Base-by-base conservation (phyloP, 257 asterid species). In the Mentha longifolia region DNA sequence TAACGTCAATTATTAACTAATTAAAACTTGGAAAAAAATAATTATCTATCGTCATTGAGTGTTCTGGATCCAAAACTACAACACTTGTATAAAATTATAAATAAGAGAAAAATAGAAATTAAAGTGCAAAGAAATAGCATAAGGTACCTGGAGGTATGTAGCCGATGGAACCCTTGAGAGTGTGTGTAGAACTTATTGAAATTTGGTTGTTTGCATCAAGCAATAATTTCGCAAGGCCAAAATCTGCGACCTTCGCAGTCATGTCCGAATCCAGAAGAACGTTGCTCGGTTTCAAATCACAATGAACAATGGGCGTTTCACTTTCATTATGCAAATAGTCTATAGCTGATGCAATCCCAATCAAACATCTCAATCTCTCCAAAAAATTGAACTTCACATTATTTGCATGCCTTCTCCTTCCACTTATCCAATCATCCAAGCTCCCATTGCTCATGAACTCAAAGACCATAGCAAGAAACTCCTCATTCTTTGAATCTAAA, bases 71-170 rank as follows among this genome's bases (percentile, higher is more conserved):
- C 28, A 25, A 25, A 25, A 25, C 28, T 25, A 25, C 1, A 2
- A n/a, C n/a, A 25, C 28, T 25, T 25, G 28, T 25, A 25, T 25
- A 25, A 41, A 10, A 41, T 2, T 41, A 41, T 41, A 1, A 41
- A 41, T 41, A 9, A 7, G 12, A 41, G 4, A 11, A 12, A 10
- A 45, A 12, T 42, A n/a, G n/a, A n/a, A n/a, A n/a, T n/a, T n/a
- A n/a, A n/a, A n/a, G n/a, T n/a, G n/a, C n/a, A n/a, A n/a, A 45
- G 4, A 5, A 10, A 12, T 49, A 51, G 13, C 5, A 16, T 5
- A 16, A 51, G n/a, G 7, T 51, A 64, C 96, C 96, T 84, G 94
- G 92, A 62, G 94, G 88, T 31, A 87, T 85, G 78, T 89, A 87
- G 66, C 96, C 94, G 19, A 89, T 85, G 45, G 96, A 80, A 33